A percentile compares a stretch with the other conserved stretches of the same genome.
Conservation (phyloP, 371 early-diverging fungal genomes). For the Thermomucor indicae-seudaticae region DNA sequence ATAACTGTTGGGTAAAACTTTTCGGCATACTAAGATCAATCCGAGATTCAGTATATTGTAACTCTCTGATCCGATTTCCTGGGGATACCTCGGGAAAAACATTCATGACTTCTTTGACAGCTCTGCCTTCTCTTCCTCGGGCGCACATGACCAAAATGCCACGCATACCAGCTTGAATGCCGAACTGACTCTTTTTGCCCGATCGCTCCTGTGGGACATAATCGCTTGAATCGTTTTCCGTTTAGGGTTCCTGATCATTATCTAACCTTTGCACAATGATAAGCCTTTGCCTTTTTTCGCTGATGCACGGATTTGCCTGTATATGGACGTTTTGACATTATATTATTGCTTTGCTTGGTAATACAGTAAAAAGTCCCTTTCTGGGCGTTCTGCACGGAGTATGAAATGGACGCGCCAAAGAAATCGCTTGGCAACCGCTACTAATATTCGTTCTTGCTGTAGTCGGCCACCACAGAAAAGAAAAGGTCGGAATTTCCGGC, state of each 20-base stretch:
- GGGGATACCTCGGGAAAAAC: conserved; percentile 51
- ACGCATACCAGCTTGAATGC: conserved; percentile 55
- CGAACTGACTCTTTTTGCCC: conserved; percentile 24
- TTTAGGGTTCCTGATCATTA: no score
- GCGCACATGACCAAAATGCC: conserved; percentile 64
- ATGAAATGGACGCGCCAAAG: no score
- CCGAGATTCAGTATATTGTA: neutral
- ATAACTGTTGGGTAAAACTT: conserved; percentile 43
- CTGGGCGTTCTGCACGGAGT: neutral
- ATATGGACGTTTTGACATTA: neutral
- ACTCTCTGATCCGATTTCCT: neutral
- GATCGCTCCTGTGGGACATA: conserved; percentile 10
- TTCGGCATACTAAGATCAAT: conserved; percentile 41
- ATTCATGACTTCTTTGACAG: conserved; percentile 55
- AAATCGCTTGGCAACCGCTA: no score
- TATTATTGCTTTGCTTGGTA: neutral
- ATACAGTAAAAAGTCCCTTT: no score
- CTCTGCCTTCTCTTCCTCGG: conserved; percentile 52
- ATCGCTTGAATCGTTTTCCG: no score
- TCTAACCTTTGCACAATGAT: conserved; percentile 22
- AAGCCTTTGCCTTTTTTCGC: conserved; percentile 10
- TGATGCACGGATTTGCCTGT: conserved; percentile 1
- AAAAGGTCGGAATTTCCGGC: no score
- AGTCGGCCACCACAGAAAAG: no score
- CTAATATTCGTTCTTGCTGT: no score